These are phyloP conservation scores for Guadua angustifolia DNA, from an alignment of 176 grass and related monocot genomes.

Conservation along the genomic window DNA sequence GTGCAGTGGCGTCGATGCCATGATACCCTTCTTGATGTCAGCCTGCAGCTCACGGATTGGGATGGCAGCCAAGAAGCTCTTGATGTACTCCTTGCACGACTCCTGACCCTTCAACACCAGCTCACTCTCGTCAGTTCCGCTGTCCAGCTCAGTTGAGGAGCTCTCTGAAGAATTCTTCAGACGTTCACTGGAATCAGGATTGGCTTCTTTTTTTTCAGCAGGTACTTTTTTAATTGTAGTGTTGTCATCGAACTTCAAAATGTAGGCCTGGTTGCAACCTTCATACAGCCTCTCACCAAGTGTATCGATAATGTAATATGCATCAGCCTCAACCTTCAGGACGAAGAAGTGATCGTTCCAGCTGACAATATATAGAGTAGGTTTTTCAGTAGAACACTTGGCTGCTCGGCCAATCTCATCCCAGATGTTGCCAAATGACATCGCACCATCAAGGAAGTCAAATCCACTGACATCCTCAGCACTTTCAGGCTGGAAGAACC, in stretches of 20 bases:
- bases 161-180: constrained; percentile 37
- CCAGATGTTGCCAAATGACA: constrained; percentile 97
- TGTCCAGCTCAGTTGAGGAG: constrained; percentile 46
- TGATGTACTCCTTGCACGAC: constrained; percentile 92
- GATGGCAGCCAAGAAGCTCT: constrained; percentile 92
- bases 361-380: constrained; percentile 83
- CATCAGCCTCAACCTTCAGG: constrained; percentile 70
- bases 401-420: constrained; percentile 79
- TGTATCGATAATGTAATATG: constrained; percentile 88
- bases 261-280: constrained; percentile 84
- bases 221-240: constrained; percentile 69
- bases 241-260: constrained; percentile 84
- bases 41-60: constrained; percentile 85
- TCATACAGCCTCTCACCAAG: constrained; percentile 92
- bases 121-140: constrained; percentile 42
- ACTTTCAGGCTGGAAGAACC: constrained; percentile 90
- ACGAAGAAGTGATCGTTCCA: constrained; percentile 98
- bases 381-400: constrained; percentile 41
- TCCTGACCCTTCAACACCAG: constrained; percentile 73
- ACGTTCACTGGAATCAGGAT: constrained; percentile 27
- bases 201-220: constrained; percentile 46
- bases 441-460: constrained; percentile 79
- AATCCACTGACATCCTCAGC: constrained; percentile 60
- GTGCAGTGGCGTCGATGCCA: constrained; percentile 68
- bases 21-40: constrained; percentile 88